Conservation (phyloP, 257 asterid genomes). For the Penstemon barbatus region DNA sequence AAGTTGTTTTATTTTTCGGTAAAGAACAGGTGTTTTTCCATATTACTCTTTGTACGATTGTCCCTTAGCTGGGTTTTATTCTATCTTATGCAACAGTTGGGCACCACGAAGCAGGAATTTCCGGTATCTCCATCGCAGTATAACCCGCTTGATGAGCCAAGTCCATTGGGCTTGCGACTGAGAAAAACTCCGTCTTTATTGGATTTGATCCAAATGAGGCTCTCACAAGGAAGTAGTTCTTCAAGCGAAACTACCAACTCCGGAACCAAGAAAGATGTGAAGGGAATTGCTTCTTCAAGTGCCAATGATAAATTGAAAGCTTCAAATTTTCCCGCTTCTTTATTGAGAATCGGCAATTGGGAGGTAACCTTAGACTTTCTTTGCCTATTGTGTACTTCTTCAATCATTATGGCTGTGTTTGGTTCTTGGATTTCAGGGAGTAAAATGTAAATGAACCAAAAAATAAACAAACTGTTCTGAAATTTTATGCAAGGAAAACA, state of each 20-base stretch:
- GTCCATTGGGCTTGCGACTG: slow-evolving; percentile 54
- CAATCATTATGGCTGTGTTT: not conserved
- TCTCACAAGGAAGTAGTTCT: slow-evolving; percentile 35
- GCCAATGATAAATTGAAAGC: slow-evolving; percentile 78
- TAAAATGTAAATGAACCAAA: not conserved
- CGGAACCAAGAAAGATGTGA: slow-evolving; percentile 38
- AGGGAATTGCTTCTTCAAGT: slow-evolving; percentile 37
- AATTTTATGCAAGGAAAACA: no score
- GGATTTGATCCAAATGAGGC: slow-evolving; percentile 51
- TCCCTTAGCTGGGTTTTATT: no score
- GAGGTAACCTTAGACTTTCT: slow-evolving; percentile 52
- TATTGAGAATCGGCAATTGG: slow-evolving; percentile 80
- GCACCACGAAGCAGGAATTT: slow-evolving; percentile 29
- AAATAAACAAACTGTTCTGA: not conserved
- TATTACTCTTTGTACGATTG: no score
- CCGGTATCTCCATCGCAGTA: slow-evolving; percentile 34
- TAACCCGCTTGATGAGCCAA: slow-evolving; percentile 55
- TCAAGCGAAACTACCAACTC: slow-evolving; percentile 26
- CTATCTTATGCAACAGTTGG: slow-evolving; percentile 25
- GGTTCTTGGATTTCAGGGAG: not conserved
- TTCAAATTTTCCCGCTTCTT: slow-evolving; percentile 63
- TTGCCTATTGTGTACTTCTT: slow-evolving; percentile 1
- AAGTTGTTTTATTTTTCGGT: no score
- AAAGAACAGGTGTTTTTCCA: no score
- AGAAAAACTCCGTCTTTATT: slow-evolving; percentile 53